Evolutionary conservation across 2,329 filamentous ascomycete species (phyloP), one percentile per base, ranked within the genome.

Genomic region (Neopestalotiopsis clavispora): DNA sequence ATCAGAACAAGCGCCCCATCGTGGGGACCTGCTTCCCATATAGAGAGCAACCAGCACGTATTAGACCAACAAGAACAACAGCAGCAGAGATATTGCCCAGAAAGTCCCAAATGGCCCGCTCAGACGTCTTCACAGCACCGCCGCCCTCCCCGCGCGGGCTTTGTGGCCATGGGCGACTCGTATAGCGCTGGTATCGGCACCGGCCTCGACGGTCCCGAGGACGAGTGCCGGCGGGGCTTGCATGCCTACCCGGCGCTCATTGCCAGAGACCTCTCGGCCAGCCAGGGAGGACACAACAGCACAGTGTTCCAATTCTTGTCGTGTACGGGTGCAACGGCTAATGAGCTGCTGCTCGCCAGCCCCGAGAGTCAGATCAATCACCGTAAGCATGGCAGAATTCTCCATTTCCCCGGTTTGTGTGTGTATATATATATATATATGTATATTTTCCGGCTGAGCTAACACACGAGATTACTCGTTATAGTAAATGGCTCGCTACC

Each of bases 141-240:
- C 6, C 65, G n/a, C 4, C 65, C 10, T 4, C 52, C 56, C 14
- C 65, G 66, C 9, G 69, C 72, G 6, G 81, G 81, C 65, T 84
- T 84, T 72, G 78, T 80, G 68, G 81, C 83, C 10, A 75, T 85
- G 13, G 83, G 83, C 7, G 83, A 86, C 70, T 85, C 83, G 5
- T 86, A 85, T 72, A 83, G 81, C 62, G 83, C 84, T 3, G 84
- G 84, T 40, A 85, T 85, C 68, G 84, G 84, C 66, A 85, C 84
- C 3, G 79, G 79, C 58, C 67, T 81, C 58, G 79, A 83, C 56
- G 80, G 78, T 52, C 75, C 76, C 14, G 81, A 84, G 68, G 77
- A 82, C 60, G 76, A 80, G 58, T 85, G 83, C 72, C 80, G 83
- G 28, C 81, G 75, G 32, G 83, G 83, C 52, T 69, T 77, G 34